These are phyloP conservation scores for Fremontodendron californicum DNA, from an alignment of 345 rosid genomes.

Conservation along the genomic window DNA sequence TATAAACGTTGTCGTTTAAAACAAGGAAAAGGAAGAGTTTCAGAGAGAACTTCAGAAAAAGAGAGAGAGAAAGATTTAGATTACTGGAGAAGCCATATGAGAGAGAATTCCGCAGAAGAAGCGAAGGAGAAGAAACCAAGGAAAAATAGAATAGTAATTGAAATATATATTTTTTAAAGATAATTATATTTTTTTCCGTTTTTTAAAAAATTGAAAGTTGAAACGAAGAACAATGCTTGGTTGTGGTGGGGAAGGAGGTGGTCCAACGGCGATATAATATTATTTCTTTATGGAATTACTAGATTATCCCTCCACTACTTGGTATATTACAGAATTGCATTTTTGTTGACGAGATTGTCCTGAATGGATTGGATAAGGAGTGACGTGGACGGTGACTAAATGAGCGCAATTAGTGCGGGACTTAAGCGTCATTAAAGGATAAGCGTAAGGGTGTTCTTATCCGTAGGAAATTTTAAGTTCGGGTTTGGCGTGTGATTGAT, in stretches of 20 bases:
- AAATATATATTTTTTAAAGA: slow-evolving; percentile 12
- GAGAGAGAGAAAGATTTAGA: slow-evolving; percentile 41
- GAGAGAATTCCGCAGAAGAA: slow-evolving; percentile 49
- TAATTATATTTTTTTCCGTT: not conserved
- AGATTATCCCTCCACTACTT: slow-evolving; percentile 14
- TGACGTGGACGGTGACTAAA: not conserved
- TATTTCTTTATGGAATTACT: slow-evolving; percentile 1
- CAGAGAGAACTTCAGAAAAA: slow-evolving; percentile 28
- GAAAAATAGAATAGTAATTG: slow-evolving; percentile 17
- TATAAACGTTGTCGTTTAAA: slow-evolving; percentile 16
- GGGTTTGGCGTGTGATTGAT: slow-evolving; percentile 3
- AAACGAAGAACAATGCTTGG: slow-evolving; percentile 43
- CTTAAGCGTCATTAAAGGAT: not conserved
- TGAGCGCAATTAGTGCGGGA: not conserved
- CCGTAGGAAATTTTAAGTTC: not conserved
- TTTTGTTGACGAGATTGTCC: slow-evolving; percentile 17
- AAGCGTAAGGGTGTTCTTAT: not conserved
- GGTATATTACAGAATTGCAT: slow-evolving; percentile 6
- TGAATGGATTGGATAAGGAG: slow-evolving; percentile 15
- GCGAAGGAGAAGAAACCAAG: slow-evolving; percentile 47
- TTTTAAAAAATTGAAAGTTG: slow-evolving; percentile 1
- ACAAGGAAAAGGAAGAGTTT: slow-evolving; percentile 14
- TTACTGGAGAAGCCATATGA: slow-evolving; percentile 41
- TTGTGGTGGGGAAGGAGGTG: slow-evolving; percentile 53
- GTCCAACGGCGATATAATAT: slow-evolving; percentile 31